A percentile compares a stretch with the other conserved stretches of the same genome.
phyloP scores from a whole-genome alignment of 2,329 filamentous ascomycete genomes.

The Monosporascus sp. region DNA sequence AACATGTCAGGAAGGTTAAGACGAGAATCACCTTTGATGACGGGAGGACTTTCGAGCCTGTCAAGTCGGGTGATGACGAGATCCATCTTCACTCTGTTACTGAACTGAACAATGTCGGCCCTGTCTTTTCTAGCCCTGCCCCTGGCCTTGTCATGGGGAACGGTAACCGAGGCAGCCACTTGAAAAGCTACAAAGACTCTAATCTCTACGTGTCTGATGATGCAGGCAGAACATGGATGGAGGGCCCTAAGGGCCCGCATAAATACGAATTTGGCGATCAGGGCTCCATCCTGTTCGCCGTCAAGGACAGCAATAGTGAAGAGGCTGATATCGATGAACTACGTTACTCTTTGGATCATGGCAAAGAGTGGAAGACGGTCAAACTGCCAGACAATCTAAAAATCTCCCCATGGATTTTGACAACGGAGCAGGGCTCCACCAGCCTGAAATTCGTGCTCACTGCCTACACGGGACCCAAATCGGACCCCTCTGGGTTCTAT shows the following conservation, averaged over 20 bases:
- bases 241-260: conserved; percentile 72
- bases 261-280: conserved; percentile 96
- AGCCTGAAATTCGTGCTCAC: conserved; percentile 85
- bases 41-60: conserved; percentile 72
- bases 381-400: conserved; percentile 62
- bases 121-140: conserved; percentile 88
- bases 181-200: conserved; percentile 67
- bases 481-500: conserved; percentile 46
- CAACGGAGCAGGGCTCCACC: conserved; percentile 87
- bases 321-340: conserved; percentile 54
- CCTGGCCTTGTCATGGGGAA: conserved; percentile 92
- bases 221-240: conserved; percentile 79
- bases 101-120: conserved; percentile 72
- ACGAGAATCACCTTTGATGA: conserved; percentile 94
- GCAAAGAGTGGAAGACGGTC: conserved; percentile 73
- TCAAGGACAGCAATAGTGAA: conserved; percentile 70
- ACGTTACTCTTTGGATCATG: conserved; percentile 82
- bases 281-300: conserved; percentile 79
- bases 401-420: conserved; percentile 68
- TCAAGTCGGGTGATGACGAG: conserved; percentile 62
- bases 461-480: conserved; percentile 50
- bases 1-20: conserved; percentile 53
- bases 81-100: conserved; percentile 93
- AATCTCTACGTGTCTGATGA: conserved; percentile 87
- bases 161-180: conserved; percentile 76